phyloP scores from a whole-genome alignment of 2,329 filamentous ascomycete genomes.

The Aspergillus costaricaensis region DNA sequence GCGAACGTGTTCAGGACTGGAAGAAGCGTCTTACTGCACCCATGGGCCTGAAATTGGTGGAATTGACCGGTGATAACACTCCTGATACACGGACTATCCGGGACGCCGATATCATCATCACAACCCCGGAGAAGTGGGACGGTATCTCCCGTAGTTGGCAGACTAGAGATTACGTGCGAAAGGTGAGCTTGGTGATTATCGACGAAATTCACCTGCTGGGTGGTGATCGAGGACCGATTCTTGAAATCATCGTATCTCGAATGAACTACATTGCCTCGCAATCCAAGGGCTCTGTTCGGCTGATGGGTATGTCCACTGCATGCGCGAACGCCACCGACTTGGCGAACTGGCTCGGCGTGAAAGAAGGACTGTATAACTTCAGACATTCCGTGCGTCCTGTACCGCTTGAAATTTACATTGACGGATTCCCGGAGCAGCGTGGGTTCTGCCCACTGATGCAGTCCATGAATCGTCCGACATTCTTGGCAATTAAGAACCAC shows the following conservation, averaged over 20 bases:
- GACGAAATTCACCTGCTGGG: slow-evolving; percentile 98
- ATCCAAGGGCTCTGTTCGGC: slow-evolving; percentile 81
- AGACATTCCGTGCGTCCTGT: slow-evolving; percentile 95
- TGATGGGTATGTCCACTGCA: slow-evolving; percentile 98
- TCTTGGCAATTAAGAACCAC: slow-evolving; percentile 93
- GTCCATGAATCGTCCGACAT: slow-evolving; percentile 97
- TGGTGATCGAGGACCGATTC: slow-evolving; percentile 91
- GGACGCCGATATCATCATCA: slow-evolving; percentile 96
- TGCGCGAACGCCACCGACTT: slow-evolving; percentile 94
- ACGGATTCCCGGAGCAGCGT: slow-evolving; percentile 91
- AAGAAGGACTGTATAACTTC: slow-evolving; percentile 95
- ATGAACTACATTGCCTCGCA: slow-evolving; percentile 99
- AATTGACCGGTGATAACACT: slow-evolving; percentile 96
- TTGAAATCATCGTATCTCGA: slow-evolving; percentile 88
- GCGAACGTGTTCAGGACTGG: slow-evolving; percentile 96
- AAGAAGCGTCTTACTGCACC: slow-evolving; percentile 75
- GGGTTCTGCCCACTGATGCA: slow-evolving; percentile 98
- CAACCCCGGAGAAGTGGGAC: slow-evolving; percentile 99
- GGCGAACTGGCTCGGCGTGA: slow-evolving; percentile 95
- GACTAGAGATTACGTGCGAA: slow-evolving; percentile 90
- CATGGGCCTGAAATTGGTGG: slow-evolving; percentile 86
- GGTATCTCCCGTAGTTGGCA: slow-evolving; percentile 99
- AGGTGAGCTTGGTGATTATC: slow-evolving; percentile 95
- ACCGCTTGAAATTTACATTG: slow-evolving; percentile 92
- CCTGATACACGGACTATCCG: slow-evolving; percentile 94